Percentiles rank a stretch among this genome's conserved stretches.
Evolutionary conservation across 805 yeast species (phyloP).

Genomic region (Candida vartiovaarae): DNA sequence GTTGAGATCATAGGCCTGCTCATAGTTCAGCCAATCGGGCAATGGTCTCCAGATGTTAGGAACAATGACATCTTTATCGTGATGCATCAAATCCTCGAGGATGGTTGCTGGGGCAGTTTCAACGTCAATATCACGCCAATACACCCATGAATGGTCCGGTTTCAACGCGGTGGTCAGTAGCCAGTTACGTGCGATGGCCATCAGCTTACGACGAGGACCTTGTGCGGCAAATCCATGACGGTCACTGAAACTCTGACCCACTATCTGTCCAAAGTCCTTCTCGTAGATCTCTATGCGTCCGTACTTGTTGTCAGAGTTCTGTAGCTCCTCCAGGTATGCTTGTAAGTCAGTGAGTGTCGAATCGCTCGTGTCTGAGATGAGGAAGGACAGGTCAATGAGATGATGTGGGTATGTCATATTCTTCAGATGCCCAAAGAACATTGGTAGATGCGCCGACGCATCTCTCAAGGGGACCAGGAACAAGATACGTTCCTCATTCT

Average conservation of each 20-base stretch:
- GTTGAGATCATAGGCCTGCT: constrained; percentile 79
- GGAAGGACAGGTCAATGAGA: constrained; percentile 72
- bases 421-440: constrained; percentile 78
- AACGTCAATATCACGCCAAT: constrained; percentile 98
- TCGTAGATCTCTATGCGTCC: constrained; percentile 84
- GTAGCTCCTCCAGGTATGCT: constrained; percentile 52
- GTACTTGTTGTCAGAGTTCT: constrained; percentile 60
- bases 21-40: constrained; percentile 80
- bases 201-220: constrained; percentile 88
- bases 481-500: constrained; percentile 65
- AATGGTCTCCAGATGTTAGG: constrained; percentile 92
- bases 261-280: constrained; percentile 88
- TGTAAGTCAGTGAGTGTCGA: constrained; percentile 70
- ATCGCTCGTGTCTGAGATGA: constrained; percentile 88
- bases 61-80: constrained; percentile 84
- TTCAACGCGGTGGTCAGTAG: constrained; percentile 74
- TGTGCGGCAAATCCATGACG: constrained; percentile 95
- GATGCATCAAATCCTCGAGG: constrained; percentile 88
- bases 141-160: constrained; percentile 93
- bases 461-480: constrained; percentile 89
- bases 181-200: constrained; percentile 98
- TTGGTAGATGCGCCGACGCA: constrained; percentile 83
- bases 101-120: constrained; percentile 81
- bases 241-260: constrained; percentile 90
- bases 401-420: constrained; percentile 84